A percentile compares a stretch with the other conserved stretches of the same genome.
phyloP scores from a whole-genome alignment of 2,329 filamentous ascomycete genomes.

The Xylaria multiplex region DNA sequence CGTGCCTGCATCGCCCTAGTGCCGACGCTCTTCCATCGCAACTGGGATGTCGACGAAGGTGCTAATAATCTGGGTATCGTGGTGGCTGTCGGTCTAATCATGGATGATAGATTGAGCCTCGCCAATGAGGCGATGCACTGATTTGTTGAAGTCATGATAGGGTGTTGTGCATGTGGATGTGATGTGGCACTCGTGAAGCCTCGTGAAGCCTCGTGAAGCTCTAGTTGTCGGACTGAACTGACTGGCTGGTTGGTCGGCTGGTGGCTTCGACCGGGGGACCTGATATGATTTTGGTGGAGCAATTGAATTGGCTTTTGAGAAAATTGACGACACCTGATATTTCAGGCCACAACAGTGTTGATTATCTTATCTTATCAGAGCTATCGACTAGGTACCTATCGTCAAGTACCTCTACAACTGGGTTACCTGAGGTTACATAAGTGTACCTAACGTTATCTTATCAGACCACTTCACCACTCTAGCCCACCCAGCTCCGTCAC shows the following conservation, averaged over 20 bases:
- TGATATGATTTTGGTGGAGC: slow-evolving; percentile 27
- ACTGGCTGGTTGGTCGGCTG: neutral
- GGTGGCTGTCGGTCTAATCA: slow-evolving; percentile 55
- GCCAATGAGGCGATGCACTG: slow-evolving; percentile 66
- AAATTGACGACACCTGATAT: slow-evolving; percentile 35
- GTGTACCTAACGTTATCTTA: slow-evolving; percentile 14
- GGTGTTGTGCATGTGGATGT: neutral
- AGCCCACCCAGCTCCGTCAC: slow-evolving; percentile 1
- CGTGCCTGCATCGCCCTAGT: slow-evolving; percentile 49
- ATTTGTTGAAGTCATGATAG: slow-evolving; percentile 61
- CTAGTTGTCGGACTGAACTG: slow-evolving; percentile 18
- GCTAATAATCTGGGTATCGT: slow-evolving; percentile 61
- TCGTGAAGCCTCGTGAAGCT: no score
- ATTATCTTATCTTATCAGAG: slow-evolving; percentile 37
- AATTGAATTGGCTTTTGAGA: slow-evolving; percentile 18
- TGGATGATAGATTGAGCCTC: slow-evolving; percentile 57
- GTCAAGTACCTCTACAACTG: no score
- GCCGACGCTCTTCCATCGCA: slow-evolving; percentile 54
- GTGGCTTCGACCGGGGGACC: slow-evolving; percentile 3
- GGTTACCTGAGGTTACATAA: no score
- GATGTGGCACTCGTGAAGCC: slow-evolving; percentile 38
- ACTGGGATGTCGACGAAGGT: slow-evolving; percentile 56
- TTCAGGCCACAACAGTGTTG: slow-evolving; percentile 41
- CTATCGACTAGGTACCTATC: neutral
- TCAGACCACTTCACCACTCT: neutral